These are phyloP conservation scores for Wolfiporia cocos DNA, from an alignment of 1,284 basidiomycete genomes.

Conservation along the genomic window DNA sequence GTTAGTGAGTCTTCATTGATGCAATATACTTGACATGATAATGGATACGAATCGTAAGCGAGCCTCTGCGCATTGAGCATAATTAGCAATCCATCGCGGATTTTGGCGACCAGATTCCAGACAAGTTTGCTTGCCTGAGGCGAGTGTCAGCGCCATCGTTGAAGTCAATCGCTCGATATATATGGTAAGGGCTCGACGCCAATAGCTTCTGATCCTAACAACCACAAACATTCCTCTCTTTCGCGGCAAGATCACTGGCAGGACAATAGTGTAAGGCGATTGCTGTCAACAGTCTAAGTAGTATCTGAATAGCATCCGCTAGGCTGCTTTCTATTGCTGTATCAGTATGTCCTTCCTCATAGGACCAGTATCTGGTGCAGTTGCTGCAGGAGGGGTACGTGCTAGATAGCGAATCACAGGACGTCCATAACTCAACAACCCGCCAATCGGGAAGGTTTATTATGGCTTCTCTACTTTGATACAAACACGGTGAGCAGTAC, in stretches of 20 bases:
- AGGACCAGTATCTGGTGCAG: conserved; percentile 20
- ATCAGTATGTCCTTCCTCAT: conserved; percentile 26
- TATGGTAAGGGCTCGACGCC: conserved; percentile 1
- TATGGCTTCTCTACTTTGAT: conserved; percentile 29
- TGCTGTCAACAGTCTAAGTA: too few relatives aligned
- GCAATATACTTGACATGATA: too few relatives aligned
- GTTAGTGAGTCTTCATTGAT: too few relatives aligned
- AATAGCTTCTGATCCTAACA: conserved; percentile 9
- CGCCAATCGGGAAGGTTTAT: conserved; percentile 19
- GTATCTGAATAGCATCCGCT: too few relatives aligned
- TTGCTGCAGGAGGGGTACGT: conserved; percentile 20
- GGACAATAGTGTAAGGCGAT: not conserved
- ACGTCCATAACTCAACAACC: not conserved
- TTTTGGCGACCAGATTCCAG: too few relatives aligned
- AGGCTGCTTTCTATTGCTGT: too few relatives aligned
- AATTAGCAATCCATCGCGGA: too few relatives aligned
- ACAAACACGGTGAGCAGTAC: conserved; percentile 19
- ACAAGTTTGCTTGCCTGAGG: too few relatives aligned
- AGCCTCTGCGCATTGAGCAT: too few relatives aligned
- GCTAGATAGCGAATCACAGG: not conserved
- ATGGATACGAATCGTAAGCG: too few relatives aligned
- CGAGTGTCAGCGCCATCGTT: too few relatives aligned
- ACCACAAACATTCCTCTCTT: conserved; percentile 1
- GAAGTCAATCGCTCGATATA: not conserved
- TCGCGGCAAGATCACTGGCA: not conserved